phyloP scores from a whole-genome alignment of 495 filamentous ascomycete species.

The Penicillium pancosmium region DNA sequence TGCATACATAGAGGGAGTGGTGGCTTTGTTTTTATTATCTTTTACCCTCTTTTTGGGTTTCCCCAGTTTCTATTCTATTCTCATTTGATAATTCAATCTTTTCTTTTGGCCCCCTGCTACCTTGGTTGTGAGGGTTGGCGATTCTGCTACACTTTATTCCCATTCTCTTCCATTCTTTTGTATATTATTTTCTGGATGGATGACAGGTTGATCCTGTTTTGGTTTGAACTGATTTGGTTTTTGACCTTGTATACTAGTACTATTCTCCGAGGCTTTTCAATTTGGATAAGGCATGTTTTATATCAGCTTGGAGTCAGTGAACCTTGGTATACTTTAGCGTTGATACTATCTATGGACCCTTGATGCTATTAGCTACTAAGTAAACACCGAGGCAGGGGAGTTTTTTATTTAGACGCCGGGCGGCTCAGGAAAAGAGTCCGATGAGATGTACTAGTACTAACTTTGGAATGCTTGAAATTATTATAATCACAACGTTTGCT shows the following conservation, averaged over 20 bases:
- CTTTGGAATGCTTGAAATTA: not conserved
- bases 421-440: not conserved
- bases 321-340: too few species aligned
- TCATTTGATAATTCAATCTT: not conserved
- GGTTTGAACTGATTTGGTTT: not conserved
- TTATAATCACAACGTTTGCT: conserved; percentile 5
- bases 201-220: not conserved
- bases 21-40: conserved; percentile 8
- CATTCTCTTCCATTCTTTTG: not conserved
- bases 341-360: too few species aligned
- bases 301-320: not conserved
- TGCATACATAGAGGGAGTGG: conserved; percentile 23
- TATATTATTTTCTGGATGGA: not conserved
- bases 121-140: not conserved
- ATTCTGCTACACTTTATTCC: not conserved
- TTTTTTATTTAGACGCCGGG: too few species aligned
- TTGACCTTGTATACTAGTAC: not conserved
- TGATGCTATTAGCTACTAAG: too few species aligned
- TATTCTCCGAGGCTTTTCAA: not conserved
- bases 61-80: not conserved
- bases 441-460: not conserved
- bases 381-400: too few species aligned
- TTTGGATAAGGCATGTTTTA: not conserved
- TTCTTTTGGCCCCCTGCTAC: not conserved
- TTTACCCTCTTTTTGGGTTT: not conserved